Percentiles rank a stretch among this genome's conserved stretches.
phyloP scores from a whole-genome alignment of 2,329 filamentous ascomycete genomes.

The Penicillium fuscoglaucum region DNA sequence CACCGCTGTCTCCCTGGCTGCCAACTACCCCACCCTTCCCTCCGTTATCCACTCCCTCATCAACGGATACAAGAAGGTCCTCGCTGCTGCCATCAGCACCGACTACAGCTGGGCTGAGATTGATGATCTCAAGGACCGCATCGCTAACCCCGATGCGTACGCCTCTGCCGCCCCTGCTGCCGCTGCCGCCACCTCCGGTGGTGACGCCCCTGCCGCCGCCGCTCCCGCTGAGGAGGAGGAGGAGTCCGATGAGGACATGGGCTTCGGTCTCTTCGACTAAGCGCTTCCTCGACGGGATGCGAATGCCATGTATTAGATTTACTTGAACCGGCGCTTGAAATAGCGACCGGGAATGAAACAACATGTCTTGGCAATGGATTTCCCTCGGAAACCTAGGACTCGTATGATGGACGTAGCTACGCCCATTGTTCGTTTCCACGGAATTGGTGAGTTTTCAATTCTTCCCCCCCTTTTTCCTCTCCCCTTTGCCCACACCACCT shows the following conservation, averaged over 20 bases:
- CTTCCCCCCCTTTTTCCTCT: constrained; percentile 9
- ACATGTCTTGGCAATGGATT: constrained; percentile 30
- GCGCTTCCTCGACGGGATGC: constrained; percentile 31
- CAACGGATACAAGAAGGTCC: constrained; percentile 97
- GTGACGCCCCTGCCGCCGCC: constrained; percentile 53
- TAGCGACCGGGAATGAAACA: constrained; percentile 36
- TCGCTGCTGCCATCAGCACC: constrained; percentile 80
- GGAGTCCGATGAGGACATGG: constrained; percentile 62
- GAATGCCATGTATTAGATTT: constrained; percentile 42
- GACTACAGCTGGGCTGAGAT: constrained; percentile 95
- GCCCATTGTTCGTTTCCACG: constrained; percentile 33
- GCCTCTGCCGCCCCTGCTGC: constrained; percentile 74
- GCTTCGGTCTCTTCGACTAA: constrained; percentile 80
- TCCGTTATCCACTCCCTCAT: constrained; percentile 94
- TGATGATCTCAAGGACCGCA: constrained; percentile 97
- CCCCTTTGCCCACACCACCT: background rate
- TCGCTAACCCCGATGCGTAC: constrained; percentile 97
- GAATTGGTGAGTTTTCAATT: constrained; percentile 28
- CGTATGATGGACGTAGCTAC: constrained; percentile 38
- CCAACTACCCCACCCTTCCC: constrained; percentile 93
- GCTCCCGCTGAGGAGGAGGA: constrained; percentile 66
- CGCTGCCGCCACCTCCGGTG: constrained; percentile 54
- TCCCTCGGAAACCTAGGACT: constrained; percentile 18
- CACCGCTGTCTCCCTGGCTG: constrained; percentile 83
- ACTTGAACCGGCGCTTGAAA: constrained; percentile 32